A percentile compares a stretch with the other conserved stretches of the same genome.
Evolutionary conservation across 192 early-diverging fungal species (phyloP).

Genomic region (Helicostylum pulchrum): DNA sequence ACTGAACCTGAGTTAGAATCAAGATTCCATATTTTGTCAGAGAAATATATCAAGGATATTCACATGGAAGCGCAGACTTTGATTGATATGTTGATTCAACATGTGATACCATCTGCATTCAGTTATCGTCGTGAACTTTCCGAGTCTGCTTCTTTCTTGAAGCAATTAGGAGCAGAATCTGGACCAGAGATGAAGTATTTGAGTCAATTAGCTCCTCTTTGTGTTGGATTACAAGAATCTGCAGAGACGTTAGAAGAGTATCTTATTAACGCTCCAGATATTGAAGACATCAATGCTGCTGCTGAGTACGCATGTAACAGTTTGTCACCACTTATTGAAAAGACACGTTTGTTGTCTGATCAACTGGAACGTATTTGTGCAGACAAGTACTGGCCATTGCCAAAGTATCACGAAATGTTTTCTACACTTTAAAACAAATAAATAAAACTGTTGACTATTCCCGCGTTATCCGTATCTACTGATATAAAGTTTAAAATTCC

Average conservation of each 20-base stretch:
- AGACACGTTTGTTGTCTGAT: constrained; percentile 67
- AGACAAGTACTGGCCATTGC: constrained; percentile 95
- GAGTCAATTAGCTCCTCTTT: constrained; percentile 60
- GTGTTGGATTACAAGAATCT: constrained; percentile 53
- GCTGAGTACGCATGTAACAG: constrained; percentile 60
- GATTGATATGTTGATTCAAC: constrained; percentile 72
- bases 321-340: constrained; percentile 71
- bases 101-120: constrained; percentile 86
- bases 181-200: constrained; percentile 73
- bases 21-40: constrained; percentile 92
- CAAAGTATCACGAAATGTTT: constrained; percentile 94
- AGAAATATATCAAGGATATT: constrained; percentile 97
- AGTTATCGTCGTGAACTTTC: constrained; percentile 87
- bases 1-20: constrained; percentile 83
- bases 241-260: constrained; percentile 53
- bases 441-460: neutral
- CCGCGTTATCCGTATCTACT: too few relatives aligned
- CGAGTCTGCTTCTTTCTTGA: constrained; percentile 74
- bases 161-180: constrained; percentile 50
- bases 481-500: too few relatives aligned
- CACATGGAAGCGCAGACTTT: constrained; percentile 92
- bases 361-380: constrained; percentile 75
- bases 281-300: constrained; percentile 58
- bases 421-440: constrained; percentile 54
- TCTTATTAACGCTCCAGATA: constrained; percentile 55